Percentiles rank a stretch among this genome's conserved stretches.
Evolutionary conservation across 495 filamentous ascomycete species (phyloP).

Genomic region (Chaetomium tenue): DNA sequence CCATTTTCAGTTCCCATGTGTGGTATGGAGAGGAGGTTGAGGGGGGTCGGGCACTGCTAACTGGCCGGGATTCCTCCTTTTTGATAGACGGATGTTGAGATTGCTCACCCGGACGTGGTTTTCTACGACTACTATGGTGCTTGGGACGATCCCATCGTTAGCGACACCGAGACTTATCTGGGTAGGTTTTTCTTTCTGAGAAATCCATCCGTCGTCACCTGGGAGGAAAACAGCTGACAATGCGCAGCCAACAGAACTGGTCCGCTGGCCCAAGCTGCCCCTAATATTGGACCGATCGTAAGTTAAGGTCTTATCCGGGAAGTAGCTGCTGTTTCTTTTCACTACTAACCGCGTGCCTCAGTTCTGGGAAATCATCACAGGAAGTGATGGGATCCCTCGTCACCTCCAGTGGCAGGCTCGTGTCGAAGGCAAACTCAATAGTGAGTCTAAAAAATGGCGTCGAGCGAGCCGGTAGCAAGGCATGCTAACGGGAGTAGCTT

Average conservation of each 20-base stretch:
- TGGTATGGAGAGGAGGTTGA: not conserved
- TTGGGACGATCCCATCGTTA: slow-evolving; percentile 44
- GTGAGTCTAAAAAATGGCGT: slow-evolving; percentile 26
- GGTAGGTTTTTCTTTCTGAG: slow-evolving; percentile 30
- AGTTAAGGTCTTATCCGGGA: not conserved
- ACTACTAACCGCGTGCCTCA: slow-evolving; percentile 10
- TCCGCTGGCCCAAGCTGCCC: slow-evolving; percentile 65
- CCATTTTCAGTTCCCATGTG: not conserved
- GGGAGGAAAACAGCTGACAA: slow-evolving; percentile 32
- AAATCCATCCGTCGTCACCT: not conserved
- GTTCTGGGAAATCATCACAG: slow-evolving; percentile 55
- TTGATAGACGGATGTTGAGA: slow-evolving; percentile 56
- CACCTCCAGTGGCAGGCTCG: slow-evolving; percentile 63
- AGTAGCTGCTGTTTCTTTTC: not conserved
- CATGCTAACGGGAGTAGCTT: slow-evolving; percentile 25
- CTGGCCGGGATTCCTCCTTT: not conserved
- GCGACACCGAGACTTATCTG: slow-evolving; percentile 39
- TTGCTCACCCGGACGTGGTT: slow-evolving; percentile 58
- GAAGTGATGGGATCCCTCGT: slow-evolving; percentile 59
- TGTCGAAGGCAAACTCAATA: slow-evolving; percentile 51
- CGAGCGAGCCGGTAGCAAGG: not conserved
- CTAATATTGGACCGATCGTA: slow-evolving; percentile 57
- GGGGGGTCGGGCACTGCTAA: not conserved
- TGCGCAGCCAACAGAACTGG: slow-evolving; percentile 52
- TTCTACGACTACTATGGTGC: slow-evolving; percentile 65